Conservation (phyloP, 352 stramenopile genomes). For the Pythium coloratum region DNA sequence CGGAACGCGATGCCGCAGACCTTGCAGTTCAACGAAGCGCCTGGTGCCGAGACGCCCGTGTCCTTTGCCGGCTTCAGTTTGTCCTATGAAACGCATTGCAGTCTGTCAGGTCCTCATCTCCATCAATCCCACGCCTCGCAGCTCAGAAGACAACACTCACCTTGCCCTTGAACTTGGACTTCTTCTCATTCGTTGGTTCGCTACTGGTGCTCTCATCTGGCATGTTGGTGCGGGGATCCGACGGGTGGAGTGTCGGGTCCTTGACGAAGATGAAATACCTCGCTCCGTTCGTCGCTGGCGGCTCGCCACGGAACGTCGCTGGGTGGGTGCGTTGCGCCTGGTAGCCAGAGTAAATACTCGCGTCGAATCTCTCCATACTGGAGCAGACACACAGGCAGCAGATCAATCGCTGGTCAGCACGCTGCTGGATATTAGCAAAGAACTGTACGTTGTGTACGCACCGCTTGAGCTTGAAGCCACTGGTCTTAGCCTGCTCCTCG, state of each 20-base stretch:
- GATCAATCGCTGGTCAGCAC: too few species aligned
- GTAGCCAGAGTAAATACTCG: conserved; percentile 71
- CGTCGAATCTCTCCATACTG: conserved; percentile 66
- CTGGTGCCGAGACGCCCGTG: neutral
- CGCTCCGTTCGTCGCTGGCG: conserved; percentile 65
- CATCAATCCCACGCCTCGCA: neutral
- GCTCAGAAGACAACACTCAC: conserved; percentile 1
- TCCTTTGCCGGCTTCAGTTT: conserved; percentile 24
- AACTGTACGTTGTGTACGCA: conserved; percentile 20
- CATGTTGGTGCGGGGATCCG: conserved; percentile 28
- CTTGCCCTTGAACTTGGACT: conserved; percentile 3
- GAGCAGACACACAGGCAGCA: neutral
- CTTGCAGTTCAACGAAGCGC: conserved; percentile 47
- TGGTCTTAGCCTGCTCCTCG: conserved; percentile 57
- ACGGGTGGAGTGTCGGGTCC: conserved; percentile 34
- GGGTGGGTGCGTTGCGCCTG: conserved; percentile 76
- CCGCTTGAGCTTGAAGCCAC: conserved; percentile 69
- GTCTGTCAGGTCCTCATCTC: neutral
- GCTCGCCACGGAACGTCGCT: conserved; percentile 69
- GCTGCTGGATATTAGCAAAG: too few species aligned
- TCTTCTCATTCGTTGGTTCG: conserved; percentile 6
- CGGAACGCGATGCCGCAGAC: conserved; percentile 56
- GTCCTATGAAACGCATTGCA: conserved; percentile 4
- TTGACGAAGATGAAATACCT: conserved; percentile 69
- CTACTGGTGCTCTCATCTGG: neutral